phyloP scores from a whole-genome alignment of 345 rosid genomes.

The Acer saccharum region DNA sequence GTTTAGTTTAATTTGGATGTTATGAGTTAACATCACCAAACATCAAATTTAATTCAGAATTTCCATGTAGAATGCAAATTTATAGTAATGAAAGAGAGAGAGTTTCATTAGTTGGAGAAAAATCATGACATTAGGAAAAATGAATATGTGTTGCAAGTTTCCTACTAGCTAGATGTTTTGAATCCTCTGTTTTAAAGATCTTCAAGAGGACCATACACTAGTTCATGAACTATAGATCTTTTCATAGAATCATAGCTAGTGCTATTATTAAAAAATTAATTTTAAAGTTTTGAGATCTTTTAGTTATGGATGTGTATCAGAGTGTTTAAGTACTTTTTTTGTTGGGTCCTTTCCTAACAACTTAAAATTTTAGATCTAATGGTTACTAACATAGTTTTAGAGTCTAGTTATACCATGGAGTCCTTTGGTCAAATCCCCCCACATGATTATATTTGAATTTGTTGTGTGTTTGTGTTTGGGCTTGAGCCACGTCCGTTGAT shows the following conservation, averaged over 20 bases:
- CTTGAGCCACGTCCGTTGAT: too few species aligned
- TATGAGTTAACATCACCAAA: background rate
- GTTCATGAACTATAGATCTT: background rate
- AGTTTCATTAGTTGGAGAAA: background rate
- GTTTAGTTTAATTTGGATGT: background rate
- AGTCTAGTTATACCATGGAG: too few species aligned
- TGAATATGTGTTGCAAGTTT: background rate
- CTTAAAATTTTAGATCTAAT: too few species aligned
- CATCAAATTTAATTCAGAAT: background rate
- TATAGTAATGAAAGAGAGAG: background rate
- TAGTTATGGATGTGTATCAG: background rate
- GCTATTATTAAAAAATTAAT: background rate
- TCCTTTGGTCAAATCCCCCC: too few species aligned
- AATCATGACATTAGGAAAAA: too few species aligned
- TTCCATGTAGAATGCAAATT: background rate
- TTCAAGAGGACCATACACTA: background rate
- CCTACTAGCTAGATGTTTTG: background rate
- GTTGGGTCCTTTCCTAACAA: too few species aligned
- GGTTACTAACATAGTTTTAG: too few species aligned
- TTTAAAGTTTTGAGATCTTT: background rate
- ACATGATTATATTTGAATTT: too few species aligned
- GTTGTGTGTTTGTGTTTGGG: too few species aligned
- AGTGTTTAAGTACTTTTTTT: too few species aligned
- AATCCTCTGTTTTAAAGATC: background rate
- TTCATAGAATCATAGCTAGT: background rate